phyloP scores from a whole-genome alignment of 441 rosid species.

The Adansonia rubrostipa region DNA sequence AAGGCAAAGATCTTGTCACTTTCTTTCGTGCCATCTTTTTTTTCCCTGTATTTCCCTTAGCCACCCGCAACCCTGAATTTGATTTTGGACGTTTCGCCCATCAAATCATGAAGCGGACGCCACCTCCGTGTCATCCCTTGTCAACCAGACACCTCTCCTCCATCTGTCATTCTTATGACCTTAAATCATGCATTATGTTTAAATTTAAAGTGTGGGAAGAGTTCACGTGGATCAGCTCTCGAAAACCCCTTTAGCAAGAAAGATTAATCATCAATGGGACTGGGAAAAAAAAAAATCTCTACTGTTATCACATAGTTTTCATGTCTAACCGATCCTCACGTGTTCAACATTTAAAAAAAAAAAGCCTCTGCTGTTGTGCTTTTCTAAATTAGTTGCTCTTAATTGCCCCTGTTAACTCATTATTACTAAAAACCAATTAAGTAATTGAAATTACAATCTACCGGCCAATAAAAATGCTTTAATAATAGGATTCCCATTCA shows the following conservation, averaged over 20 bases:
- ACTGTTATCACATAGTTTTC: neutral
- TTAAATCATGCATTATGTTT: neutral
- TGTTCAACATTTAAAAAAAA: neutral
- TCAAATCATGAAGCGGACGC: neutral
- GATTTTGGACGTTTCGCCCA: neutral
- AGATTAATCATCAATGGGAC: neutral
- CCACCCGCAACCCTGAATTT: constrained; percentile 13
- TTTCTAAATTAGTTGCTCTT: too few species aligned
- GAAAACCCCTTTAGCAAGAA: neutral
- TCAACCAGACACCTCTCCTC: neutral
- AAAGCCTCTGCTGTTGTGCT: neutral
- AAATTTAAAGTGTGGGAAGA: neutral
- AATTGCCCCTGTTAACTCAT: constrained; percentile 2
- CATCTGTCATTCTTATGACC: neutral
- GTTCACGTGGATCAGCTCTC: neutral
- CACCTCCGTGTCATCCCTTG: neutral
- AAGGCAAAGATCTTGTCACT: constrained; percentile 27
- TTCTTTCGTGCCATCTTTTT: constrained; percentile 19
- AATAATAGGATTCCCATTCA: too few species aligned
- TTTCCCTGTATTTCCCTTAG: neutral
- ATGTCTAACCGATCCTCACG: neutral
- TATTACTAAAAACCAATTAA: neutral
- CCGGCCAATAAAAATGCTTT: too few species aligned
- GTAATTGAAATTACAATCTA: too few species aligned
- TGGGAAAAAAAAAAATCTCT: neutral